phyloP scores from a whole-genome alignment of 1,284 basidiomycete species.

The Gymnopus androsaceus region DNA sequence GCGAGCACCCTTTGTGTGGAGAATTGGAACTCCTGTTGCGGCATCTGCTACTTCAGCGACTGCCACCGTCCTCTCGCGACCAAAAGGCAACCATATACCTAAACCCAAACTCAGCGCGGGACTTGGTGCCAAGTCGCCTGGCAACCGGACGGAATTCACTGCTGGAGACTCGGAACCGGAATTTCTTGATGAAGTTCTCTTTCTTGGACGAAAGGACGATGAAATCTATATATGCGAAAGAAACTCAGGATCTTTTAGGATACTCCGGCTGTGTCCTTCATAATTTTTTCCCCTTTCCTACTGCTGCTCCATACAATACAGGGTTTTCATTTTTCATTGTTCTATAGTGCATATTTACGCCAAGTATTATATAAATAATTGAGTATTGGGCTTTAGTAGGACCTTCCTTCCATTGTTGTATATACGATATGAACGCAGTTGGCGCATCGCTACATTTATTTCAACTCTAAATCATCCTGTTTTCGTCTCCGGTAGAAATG shows the following conservation, averaged over 20 bases:
- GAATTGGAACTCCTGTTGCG: conserved; percentile 68
- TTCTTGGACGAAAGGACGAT: conserved; percentile 71
- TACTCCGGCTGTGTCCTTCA: conserved; percentile 61
- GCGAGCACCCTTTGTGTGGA: conserved; percentile 75
- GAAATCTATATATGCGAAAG: conserved; percentile 81
- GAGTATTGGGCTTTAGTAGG: too few species aligned
- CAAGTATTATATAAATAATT: neutral
- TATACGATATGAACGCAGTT: too few species aligned
- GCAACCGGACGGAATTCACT: conserved; percentile 52
- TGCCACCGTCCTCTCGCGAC: conserved; percentile 42
- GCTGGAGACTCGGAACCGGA: conserved; percentile 56
- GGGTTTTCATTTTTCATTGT: conserved; percentile 1
- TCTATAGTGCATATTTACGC: neutral
- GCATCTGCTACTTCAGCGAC: conserved; percentile 41
- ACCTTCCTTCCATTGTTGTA: too few species aligned
- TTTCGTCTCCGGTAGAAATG: too few species aligned
- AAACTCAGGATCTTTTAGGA: conserved; percentile 69
- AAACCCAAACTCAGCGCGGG: conserved; percentile 51
- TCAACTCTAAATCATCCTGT: too few species aligned
- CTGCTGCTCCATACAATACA: neutral
- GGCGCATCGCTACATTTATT: too few species aligned
- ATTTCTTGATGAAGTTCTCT: conserved; percentile 69
- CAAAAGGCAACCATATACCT: conserved; percentile 35
- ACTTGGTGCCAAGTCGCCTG: conserved; percentile 42
- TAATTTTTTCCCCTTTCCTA: neutral